These are phyloP conservation scores for Saccharata proteae DNA, from an alignment of 2,329 filamentous ascomycete species.

Conservation along the genomic window DNA sequence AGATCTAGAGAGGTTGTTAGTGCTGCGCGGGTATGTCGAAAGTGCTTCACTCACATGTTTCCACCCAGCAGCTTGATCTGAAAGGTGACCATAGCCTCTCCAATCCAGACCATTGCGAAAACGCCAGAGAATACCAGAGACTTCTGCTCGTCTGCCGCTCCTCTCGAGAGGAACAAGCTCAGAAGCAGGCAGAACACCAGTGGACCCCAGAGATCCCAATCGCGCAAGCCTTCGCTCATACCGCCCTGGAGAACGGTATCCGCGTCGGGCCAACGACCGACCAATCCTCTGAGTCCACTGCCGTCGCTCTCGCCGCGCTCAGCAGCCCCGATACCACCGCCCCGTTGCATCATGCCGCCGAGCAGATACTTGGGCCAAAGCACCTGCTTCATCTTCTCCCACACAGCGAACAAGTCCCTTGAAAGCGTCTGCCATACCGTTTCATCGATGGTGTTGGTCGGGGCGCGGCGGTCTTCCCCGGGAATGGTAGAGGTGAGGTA, in stretches of 20 bases:
- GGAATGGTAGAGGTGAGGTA: conserved; percentile 84
- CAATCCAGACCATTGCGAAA: conserved; percentile 94
- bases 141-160: conserved; percentile 66
- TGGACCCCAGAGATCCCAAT: conserved; percentile 97
- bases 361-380: conserved; percentile 92
- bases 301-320: conserved; percentile 40
- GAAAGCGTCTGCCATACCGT: conserved; percentile 94
- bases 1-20: conserved; percentile 48
- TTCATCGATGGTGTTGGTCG: conserved; percentile 92
- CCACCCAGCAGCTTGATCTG: conserved; percentile 95
- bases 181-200: conserved; percentile 86
- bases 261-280: conserved; percentile 56
- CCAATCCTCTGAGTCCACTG: conserved; percentile 39
- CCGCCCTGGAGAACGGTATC: conserved; percentile 52
- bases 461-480: conserved; percentile 82
- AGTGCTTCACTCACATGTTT: conserved; percentile 80
- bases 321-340: conserved; percentile 45
- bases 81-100: conserved; percentile 89
- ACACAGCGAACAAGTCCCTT: conserved; percentile 81
- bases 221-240: conserved; percentile 81
- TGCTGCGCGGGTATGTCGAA: background rate
- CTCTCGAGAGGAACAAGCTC: conserved; percentile 75
- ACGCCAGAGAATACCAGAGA: conserved; percentile 89
- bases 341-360: conserved; percentile 47
- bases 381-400: conserved; percentile 97